Evolutionary conservation across 2,329 filamentous ascomycete species (phyloP).

Genomic region (Periconia macrospinosa): DNA sequence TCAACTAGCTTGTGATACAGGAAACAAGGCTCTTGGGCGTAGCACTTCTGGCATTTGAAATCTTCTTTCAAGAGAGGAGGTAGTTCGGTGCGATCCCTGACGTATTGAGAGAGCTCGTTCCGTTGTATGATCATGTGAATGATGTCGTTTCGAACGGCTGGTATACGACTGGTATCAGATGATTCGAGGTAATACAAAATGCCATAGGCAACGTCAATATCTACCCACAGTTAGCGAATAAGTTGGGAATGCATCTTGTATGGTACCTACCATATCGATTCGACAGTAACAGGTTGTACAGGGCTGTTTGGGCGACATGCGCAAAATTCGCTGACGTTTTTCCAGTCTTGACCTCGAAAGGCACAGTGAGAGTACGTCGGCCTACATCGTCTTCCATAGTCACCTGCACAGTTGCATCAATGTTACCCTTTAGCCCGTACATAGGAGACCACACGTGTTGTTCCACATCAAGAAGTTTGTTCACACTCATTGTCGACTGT

Average conservation of each 20-base stretch:
- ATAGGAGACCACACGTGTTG: constrained; percentile 98
- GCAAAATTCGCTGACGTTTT: constrained; percentile 74
- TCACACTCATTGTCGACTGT: constrained; percentile 79
- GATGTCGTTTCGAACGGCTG: constrained; percentile 82
- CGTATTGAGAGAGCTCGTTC: constrained; percentile 83
- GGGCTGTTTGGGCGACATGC: constrained; percentile 89
- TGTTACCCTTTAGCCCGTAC: constrained; percentile 96
- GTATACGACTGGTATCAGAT: constrained; percentile 81
- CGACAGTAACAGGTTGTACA: constrained; percentile 90
- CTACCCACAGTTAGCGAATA: constrained; percentile 44
- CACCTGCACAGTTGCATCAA: constrained; percentile 94
- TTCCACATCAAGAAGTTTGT: constrained; percentile 92
- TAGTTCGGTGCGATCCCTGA: constrained; percentile 78
- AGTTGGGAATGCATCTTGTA: neutral
- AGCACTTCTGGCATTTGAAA: constrained; percentile 82
- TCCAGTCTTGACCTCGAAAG: constrained; percentile 94
- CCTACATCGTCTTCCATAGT: constrained; percentile 72
- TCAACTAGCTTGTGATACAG: constrained; percentile 91
- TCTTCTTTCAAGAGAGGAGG: constrained; percentile 85
- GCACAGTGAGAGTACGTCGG: constrained; percentile 74
- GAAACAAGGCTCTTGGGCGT: constrained; percentile 88
- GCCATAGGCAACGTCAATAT: constrained; percentile 86
- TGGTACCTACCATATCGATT: constrained; percentile 73
- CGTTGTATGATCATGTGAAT: constrained; percentile 96
- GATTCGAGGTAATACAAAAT: constrained; percentile 95